Evolutionary conservation across 2,329 filamentous ascomycete genomes (phyloP), one percentile per base, ranked within the genome.

Genomic region (Ceratocystis lukuohia): DNA sequence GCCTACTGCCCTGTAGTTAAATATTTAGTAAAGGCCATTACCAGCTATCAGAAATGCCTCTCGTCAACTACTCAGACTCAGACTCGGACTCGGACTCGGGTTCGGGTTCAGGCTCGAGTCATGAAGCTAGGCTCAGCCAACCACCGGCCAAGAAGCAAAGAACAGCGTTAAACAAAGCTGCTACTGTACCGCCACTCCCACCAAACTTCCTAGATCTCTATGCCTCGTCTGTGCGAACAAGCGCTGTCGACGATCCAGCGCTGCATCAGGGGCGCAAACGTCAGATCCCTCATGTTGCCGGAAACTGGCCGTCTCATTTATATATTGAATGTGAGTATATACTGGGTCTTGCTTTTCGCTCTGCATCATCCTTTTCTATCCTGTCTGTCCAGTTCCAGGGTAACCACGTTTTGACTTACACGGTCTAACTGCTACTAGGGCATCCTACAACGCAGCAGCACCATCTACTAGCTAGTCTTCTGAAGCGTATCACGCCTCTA

Each of bases 241-340:
- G 88, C 75, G 87, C 87, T 50, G 81, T 80, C 71, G 94, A 97
- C 76, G 88, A 96, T 73, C 91, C 93, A 0, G 80, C 81, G 68
- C 79, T 97, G 67, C 94, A 99, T 74, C 88, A 88, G 41, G 94
- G 94, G 65, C 86, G 93, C 59, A 90, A 87, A 73, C 84, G 94
- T 53, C 83, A 87, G 67, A 88, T 85, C 62, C 92, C 93, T 28
- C 94, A 99, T 75, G 80, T 93, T 30, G 84, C 86, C 68, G 94
- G 94, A 68, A 90, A 91, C 74, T 99, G 94, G 94, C 91, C 93
- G 1, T 91, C 87, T 44, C 93, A 97, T 76, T 74, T 97, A 59
- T 97, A 96, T 74, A 80, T 96, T 66, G 93, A 97, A 78, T 99
- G 94, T 95, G 80, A 76, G 85, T 78, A 25, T 20, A 30, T 8